Conservation (phyloP, 2,329 filamentous ascomycete species). For the Colletotrichum scovillei region DNA sequence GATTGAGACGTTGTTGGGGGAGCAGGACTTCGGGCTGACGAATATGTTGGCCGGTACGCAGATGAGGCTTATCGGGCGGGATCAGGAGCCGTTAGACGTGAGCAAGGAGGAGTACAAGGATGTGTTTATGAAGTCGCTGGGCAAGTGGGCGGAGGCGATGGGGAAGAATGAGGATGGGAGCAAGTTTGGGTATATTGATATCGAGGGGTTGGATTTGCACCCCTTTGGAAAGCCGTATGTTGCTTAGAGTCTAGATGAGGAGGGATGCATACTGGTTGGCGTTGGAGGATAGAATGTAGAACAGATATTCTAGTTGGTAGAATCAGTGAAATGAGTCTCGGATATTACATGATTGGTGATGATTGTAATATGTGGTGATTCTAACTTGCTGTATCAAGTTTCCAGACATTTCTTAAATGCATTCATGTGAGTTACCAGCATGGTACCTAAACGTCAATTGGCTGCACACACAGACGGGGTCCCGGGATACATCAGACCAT, state of each 20-base stretch:
- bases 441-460: neutral
- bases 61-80: constrained; percentile 47
- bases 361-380: neutral
- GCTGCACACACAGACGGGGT: neutral
- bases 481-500: neutral
- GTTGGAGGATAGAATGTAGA: neutral
- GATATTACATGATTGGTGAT: neutral
- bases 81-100: constrained; percentile 45
- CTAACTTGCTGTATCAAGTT: too few relatives aligned
- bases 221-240: constrained; percentile 42
- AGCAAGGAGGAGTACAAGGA: constrained; percentile 44
- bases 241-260: neutral
- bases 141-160: constrained; percentile 45
- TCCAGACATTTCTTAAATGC: too few relatives aligned
- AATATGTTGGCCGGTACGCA: constrained; percentile 45
- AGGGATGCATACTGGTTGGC: neutral
- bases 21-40: constrained; percentile 59
- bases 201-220: constrained; percentile 45
- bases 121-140: constrained; percentile 43
- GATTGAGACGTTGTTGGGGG: constrained; percentile 58
- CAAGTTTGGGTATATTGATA: constrained; percentile 46
- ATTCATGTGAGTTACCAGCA: neutral
- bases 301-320: neutral
- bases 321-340: neutral
- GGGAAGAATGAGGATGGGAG: constrained; percentile 44